phyloP scores from a whole-genome alignment of 139 green algal species.

The Haematococcus lacustris region DNA sequence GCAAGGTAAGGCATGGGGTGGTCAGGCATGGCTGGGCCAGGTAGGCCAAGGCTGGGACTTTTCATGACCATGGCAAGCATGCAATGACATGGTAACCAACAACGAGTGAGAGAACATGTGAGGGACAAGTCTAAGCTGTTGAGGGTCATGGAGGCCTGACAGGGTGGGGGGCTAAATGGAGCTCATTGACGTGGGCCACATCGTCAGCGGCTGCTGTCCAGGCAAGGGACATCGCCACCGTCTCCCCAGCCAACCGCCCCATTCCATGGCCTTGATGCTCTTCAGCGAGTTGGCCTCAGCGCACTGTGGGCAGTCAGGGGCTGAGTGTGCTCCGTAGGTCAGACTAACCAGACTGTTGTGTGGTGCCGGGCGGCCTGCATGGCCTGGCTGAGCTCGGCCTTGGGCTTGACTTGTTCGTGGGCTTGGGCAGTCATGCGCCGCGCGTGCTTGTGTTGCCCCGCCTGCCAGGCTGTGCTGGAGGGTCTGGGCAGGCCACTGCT shows the following conservation, averaged over 20 bases:
- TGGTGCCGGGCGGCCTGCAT: neutral
- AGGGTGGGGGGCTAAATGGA: no score
- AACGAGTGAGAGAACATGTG: neutral
- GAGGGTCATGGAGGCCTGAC: no score
- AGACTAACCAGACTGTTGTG: neutral
- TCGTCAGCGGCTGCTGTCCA: no score
- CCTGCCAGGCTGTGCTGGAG: constrained; percentile 41
- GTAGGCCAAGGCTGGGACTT: no score
- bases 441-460: neutral
- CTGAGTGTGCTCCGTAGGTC: neutral
- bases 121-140: neutral
- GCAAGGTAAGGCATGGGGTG: neutral
- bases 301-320: neutral
- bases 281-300: no score
- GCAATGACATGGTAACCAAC: neutral
- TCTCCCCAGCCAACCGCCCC: no score
- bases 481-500: constrained; percentile 62
- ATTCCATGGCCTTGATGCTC: no score
- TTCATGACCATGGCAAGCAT: neutral
- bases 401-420: neutral
- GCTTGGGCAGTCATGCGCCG: neutral
- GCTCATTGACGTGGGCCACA: no score
- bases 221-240: no score
- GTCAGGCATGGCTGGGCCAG: no score
- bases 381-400: neutral